phyloP scores from a whole-genome alignment of 805 yeast genomes.

The Brettanomyces custersianus region DNA sequence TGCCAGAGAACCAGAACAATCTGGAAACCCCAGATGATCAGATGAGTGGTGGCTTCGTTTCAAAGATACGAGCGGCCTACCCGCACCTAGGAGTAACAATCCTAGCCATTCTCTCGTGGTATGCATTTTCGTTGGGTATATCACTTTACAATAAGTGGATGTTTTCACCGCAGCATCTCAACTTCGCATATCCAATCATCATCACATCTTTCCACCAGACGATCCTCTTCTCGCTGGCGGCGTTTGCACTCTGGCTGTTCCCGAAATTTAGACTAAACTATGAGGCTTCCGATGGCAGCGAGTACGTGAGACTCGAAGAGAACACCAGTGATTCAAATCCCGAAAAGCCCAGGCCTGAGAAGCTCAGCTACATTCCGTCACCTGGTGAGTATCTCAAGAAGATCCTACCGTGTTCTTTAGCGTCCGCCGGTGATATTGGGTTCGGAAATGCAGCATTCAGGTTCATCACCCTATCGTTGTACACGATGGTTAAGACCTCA shows the following conservation, averaged over 20 bases:
- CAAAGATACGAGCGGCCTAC: constrained; percentile 7
- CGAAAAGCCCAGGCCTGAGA: too few species aligned
- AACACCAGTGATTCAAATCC: neutral
- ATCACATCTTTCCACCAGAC: constrained; percentile 83
- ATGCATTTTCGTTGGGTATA: constrained; percentile 55
- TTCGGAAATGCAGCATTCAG: constrained; percentile 78
- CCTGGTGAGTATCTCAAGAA: constrained; percentile 37
- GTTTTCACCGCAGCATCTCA: constrained; percentile 70
- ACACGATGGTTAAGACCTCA: constrained; percentile 89
- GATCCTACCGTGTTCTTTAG: constrained; percentile 76
- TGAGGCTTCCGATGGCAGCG: constrained; percentile 2
- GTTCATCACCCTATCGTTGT: constrained; percentile 71
- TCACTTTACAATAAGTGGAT: constrained; percentile 93
- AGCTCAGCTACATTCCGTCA: constrained; percentile 18
- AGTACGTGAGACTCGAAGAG: constrained; percentile 3
- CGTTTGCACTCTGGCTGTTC: constrained; percentile 31
- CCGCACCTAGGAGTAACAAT: constrained; percentile 21
- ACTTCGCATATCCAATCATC: constrained; percentile 75
- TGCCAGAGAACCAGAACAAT: too few species aligned
- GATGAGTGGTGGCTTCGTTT: neutral
- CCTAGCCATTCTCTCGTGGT: constrained; percentile 41
- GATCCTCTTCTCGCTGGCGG: constrained; percentile 49
- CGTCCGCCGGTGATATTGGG: constrained; percentile 91
- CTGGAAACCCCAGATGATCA: neutral
- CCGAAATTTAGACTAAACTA: constrained; percentile 41